Evolutionary conservation across 768 basidiomycete genomes (phyloP), one percentile per base, ranked within the genome.

Genomic region (Tubosaeta brunneosetosa): DNA sequence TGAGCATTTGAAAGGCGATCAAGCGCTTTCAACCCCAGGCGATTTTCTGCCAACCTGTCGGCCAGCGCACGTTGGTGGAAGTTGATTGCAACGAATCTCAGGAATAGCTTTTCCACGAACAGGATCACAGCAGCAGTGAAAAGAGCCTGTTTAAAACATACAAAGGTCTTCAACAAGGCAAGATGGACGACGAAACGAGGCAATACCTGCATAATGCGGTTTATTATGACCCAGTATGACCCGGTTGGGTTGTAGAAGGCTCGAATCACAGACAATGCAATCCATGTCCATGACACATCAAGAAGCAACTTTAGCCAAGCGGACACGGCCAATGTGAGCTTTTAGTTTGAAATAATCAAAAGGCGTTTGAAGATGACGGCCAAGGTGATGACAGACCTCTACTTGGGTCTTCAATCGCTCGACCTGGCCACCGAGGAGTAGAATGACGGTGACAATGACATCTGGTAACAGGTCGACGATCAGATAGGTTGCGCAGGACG

Each of bases 21-120:
- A 19, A 91, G 74, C 2, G 84, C 86, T 59, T 77, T 82, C 29
- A 91, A 72, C 9, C 83, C 88, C 34, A 85, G 69, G 31, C 77
- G 77, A 58, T 90, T 91, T 66, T 88, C 86, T 8, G 74, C 72
- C 14, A 90, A 69, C 34, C 88, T 83, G 50, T 90, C 88, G 10
- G 85, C 82, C 19, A 90, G 78, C 2, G 88, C 86, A 50, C 80
- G 85, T 56, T 82, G 77, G 64, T 91, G 88, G 64, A 91, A 91
- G 58, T 82, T 86, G 70, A 89, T 89, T 27, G 89, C 88, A 42
- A 90, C 81, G 54, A 84, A 83, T 60, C 83, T 86, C 31, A 91
- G 66, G 65, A 86, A 82, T 34, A 86, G 65, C 64, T 81, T 82
- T 63, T 82, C 80, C 27, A 66, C 73, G 12, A 81, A 71, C 1